phyloP scores from a whole-genome alignment of 129 eudicot genomes.

The Heracleum sosnowskyi region DNA sequence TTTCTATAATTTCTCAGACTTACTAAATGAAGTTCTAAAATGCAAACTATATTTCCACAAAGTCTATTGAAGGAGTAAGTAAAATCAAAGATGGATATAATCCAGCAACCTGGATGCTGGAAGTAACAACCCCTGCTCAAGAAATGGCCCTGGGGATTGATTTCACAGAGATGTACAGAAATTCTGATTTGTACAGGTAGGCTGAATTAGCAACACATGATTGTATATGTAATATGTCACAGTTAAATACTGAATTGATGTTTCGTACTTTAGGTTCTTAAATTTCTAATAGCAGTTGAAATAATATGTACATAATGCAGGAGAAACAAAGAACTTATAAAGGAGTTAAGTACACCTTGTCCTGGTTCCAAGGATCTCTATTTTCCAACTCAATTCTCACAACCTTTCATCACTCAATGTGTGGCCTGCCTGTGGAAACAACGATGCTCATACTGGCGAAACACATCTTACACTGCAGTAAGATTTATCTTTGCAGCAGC shows the following conservation, averaged over 20 bases:
- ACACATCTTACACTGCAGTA: constrained; percentile 12
- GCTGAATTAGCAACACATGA: not conserved
- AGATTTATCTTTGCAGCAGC: constrained; percentile 4
- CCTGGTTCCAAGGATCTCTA: constrained; percentile 18
- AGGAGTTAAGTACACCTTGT: constrained; percentile 2
- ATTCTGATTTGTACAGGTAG: constrained; percentile 26
- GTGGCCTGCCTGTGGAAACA: constrained; percentile 26
- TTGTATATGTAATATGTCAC: not conserved
- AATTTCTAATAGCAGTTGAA: not conserved
- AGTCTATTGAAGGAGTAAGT: constrained; percentile 18
- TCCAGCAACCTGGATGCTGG: constrained; percentile 34
- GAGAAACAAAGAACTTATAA: constrained; percentile 8
- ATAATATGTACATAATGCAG: not conserved
- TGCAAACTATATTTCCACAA: not conserved
- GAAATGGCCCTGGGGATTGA: constrained; percentile 22
- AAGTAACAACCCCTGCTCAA: constrained; percentile 23
- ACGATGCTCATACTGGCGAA: constrained; percentile 13
- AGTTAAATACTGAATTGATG: not conserved
- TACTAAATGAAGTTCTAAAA: not conserved
- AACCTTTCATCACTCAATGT: constrained; percentile 18
- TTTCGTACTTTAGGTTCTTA: not conserved
- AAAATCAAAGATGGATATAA: constrained; percentile 25
- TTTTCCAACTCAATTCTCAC: constrained; percentile 21
- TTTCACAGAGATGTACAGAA: constrained; percentile 21
- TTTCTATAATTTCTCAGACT: not conserved